Evolutionary conservation across 768 basidiomycete species (phyloP).

Genomic region (Podaxis mareebaensis): DNA sequence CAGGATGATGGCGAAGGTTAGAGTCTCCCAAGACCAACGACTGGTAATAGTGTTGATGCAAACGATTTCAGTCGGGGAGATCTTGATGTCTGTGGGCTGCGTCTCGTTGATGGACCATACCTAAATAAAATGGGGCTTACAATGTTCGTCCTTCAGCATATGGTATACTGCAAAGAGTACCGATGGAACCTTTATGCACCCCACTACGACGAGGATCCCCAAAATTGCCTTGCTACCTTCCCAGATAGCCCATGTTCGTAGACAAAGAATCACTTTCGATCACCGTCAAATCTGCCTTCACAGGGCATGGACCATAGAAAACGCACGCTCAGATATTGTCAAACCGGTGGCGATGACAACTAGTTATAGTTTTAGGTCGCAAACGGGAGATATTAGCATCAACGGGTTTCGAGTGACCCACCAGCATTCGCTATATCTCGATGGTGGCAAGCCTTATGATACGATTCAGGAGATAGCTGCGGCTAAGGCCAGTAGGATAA

Average conservation of each 20-base stretch:
- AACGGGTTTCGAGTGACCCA: not conserved
- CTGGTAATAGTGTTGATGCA: not conserved
- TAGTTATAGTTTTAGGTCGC: not conserved
- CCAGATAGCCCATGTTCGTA: constrained; percentile 14
- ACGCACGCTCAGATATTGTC: not conserved
- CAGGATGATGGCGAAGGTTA: not conserved
- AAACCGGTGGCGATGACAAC: not conserved
- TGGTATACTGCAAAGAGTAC: not conserved
- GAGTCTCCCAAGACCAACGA: not conserved
- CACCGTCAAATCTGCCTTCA: not conserved
- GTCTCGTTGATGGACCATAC: no score
- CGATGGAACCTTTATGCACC: not conserved
- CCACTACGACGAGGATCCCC: not conserved
- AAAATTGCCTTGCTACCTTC: not conserved
- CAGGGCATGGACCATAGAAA: not conserved
- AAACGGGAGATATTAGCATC: no score
- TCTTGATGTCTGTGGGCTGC: not conserved
- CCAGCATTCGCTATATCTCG: constrained; percentile 7
- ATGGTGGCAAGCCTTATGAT: not conserved
- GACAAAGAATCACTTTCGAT: not conserved
- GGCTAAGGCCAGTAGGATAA: not conserved
- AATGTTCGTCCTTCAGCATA: not conserved
- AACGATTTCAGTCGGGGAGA: not conserved
- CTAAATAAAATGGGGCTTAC: not conserved
- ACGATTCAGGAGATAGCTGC: not conserved